These are phyloP conservation scores for Talaromyces trachyspermus DNA, from an alignment of 495 filamentous ascomycete genomes.

Conservation along the genomic window DNA sequence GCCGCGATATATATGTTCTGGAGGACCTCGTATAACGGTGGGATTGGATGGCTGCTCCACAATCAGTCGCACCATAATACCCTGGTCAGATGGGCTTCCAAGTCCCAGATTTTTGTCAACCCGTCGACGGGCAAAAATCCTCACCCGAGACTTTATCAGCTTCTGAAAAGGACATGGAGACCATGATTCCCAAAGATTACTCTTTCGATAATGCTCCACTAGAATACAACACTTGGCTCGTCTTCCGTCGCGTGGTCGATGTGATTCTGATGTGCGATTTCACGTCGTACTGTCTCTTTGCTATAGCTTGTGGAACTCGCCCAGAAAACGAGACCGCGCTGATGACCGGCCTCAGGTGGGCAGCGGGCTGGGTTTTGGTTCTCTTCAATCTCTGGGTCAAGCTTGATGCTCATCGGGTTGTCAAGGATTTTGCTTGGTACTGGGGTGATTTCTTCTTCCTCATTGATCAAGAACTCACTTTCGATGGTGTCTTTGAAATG, in stretches of 20 bases:
- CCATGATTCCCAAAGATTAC: conserved; percentile 91
- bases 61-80: conserved; percentile 83
- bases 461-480: conserved; percentile 94
- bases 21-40: conserved; percentile 84
- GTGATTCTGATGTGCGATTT: conserved; percentile 98
- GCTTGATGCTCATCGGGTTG: conserved; percentile 93
- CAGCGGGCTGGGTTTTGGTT: conserved; percentile 70
- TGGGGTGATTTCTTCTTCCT: conserved; percentile 99
- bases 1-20: conserved; percentile 83
- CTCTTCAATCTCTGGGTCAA: conserved; percentile 99
- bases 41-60: conserved; percentile 84
- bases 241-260: conserved; percentile 91
- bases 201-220: conserved; percentile 85
- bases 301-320: conserved; percentile 73
- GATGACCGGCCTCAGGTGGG: conserved; percentile 71
- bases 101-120: conserved; percentile 76
- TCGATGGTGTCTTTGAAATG: conserved; percentile 98
- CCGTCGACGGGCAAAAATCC: conserved; percentile 73
- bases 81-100: conserved; percentile 80
- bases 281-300: conserved; percentile 91
- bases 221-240: conserved; percentile 98
- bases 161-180: conserved; percentile 87
- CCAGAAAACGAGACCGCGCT: conserved; percentile 62
- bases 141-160: conserved; percentile 67
- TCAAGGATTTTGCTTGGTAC: conserved; percentile 99